Conservation (phyloP, 2,329 filamentous ascomycete genomes). For the Knoxdaviesia proteae region DNA sequence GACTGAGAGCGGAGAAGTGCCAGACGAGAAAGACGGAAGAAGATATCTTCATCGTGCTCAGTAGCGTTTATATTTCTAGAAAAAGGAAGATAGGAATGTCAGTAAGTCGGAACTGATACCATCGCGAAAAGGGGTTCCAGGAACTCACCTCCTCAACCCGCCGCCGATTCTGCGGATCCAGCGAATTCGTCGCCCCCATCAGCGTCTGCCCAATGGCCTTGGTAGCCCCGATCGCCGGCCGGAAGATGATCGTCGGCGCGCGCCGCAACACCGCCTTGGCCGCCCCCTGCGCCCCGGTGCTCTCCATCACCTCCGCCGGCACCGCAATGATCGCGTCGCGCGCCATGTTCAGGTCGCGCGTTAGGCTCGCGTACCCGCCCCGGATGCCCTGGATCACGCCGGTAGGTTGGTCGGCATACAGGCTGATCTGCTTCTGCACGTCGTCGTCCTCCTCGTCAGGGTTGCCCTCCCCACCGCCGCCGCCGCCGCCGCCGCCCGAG, state of each 20-base stretch:
- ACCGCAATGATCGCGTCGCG: constrained; percentile 88
- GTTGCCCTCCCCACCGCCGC: neutral
- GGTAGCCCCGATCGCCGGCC: constrained; percentile 75
- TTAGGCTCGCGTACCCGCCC: constrained; percentile 62
- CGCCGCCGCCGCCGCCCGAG: neutral
- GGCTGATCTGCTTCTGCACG: constrained; percentile 60
- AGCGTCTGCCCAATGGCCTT: constrained; percentile 78
- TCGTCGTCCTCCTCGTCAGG: constrained; percentile 37
- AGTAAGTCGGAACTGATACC: neutral
- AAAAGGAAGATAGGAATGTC: neutral
- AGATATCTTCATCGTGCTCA: neutral
- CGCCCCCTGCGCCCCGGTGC: constrained; percentile 58
- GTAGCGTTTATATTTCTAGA: constrained; percentile 27
- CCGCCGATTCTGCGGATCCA: constrained; percentile 65
- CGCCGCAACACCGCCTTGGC: constrained; percentile 58
- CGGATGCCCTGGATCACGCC: constrained; percentile 72
- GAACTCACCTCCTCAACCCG: constrained; percentile 76
- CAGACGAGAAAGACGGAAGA: too few species aligned
- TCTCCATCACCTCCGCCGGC: constrained; percentile 77
- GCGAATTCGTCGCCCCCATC: constrained; percentile 74
- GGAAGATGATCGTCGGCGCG: constrained; percentile 81
- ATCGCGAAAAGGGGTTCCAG: neutral
- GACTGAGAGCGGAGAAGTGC: too few species aligned
- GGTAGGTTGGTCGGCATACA: constrained; percentile 86
- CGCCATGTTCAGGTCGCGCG: constrained; percentile 70